Percentiles rank a stretch among this genome's conserved stretches.
These are phyloP conservation scores for Fusarium sp. DNA, from an alignment of 2,329 filamentous ascomycete genomes.

Conservation along the genomic window DNA sequence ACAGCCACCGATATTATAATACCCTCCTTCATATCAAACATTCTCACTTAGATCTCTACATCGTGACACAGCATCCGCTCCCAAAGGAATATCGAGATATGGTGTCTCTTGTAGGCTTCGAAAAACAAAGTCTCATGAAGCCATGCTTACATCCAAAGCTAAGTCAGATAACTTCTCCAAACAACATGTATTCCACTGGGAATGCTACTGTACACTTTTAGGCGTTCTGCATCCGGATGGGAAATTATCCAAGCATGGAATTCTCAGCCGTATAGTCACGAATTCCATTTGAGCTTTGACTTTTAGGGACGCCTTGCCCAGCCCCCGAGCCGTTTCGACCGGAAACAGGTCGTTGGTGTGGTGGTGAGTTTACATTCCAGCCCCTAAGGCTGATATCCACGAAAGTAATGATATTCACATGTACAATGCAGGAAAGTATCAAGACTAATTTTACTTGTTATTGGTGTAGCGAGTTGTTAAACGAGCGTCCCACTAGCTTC, in stretches of 20 bases:
- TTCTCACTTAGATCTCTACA: neutral
- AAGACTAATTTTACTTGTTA: slow-evolving; percentile 17
- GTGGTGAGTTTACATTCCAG: slow-evolving; percentile 6
- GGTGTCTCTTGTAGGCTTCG: neutral
- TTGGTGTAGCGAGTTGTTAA: slow-evolving; percentile 13
- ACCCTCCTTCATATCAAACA: neutral
- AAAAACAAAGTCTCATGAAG: neutral
- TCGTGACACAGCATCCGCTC: rapidly evolving
- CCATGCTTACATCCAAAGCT: neutral
- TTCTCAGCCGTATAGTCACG: neutral
- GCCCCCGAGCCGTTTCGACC: neutral
- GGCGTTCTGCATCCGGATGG: neutral
- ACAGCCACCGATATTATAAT: slow-evolving; percentile 1
- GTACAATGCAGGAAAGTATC: neutral
- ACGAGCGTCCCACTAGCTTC: slow-evolving; percentile 26
- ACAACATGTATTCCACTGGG: neutral
- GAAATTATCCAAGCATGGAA: neutral
- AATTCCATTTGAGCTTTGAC: neutral
- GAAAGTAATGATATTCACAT: neutral
- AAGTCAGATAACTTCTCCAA: neutral
- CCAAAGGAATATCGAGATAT: too few relatives aligned
- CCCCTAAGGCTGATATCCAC: neutral
- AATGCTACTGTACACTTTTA: neutral
- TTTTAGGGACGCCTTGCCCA: neutral
- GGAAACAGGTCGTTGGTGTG: slow-evolving; percentile 1